Evolutionary conservation across 495 filamentous ascomycete genomes (phyloP), one percentile per base, ranked within the genome.

Genomic region (Bombardia bombarda): DNA sequence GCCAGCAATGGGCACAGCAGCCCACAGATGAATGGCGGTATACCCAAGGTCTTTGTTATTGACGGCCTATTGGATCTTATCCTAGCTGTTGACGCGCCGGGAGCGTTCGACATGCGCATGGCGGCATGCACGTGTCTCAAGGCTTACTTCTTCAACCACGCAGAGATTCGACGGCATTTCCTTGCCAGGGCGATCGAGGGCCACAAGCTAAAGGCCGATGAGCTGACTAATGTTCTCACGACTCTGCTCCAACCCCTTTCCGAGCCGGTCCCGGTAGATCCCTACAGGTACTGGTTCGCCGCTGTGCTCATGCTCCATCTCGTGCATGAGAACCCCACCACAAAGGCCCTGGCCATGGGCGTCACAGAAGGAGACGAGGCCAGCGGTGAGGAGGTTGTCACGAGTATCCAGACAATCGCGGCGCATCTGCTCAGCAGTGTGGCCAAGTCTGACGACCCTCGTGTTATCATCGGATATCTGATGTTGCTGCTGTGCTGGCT

Each of bases 401-500:
- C 90, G 7, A 90, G 84, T 58, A 87, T 98, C 42, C 92, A 98
- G 60, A 75, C 79, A 1, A 78, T 97, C 37, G 78, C 86, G 12
- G 80, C 80, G 4, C 89, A 95, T 49, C 72, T 98, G 6, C 78
- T 95, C 25, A 55, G 53, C 50, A 48, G 78, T 75, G 46, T 82
- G 74, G 14, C 66, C 89, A 45, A 82, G 85, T 56, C 77, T 8
- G 83, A 87, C 22, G 93, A 97, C 56, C 80, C 88, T 43, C 74
- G 90, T 39, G 77, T 94, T 42, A 75, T 82, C 7, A 75, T 94
- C 37, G 93, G 84, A 14, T 95, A 96, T 55, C 63, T 95, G 31
- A 95, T 95, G 86, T 63, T 97, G 12, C 72, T 98, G n/a, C 84
- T 84, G 44, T 83, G 85, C 25, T 95, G 88, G 86, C 69, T 98